Base-by-base conservation (phyloP, 768 basidiomycete species). In the Austroboletus eburneus region DNA sequence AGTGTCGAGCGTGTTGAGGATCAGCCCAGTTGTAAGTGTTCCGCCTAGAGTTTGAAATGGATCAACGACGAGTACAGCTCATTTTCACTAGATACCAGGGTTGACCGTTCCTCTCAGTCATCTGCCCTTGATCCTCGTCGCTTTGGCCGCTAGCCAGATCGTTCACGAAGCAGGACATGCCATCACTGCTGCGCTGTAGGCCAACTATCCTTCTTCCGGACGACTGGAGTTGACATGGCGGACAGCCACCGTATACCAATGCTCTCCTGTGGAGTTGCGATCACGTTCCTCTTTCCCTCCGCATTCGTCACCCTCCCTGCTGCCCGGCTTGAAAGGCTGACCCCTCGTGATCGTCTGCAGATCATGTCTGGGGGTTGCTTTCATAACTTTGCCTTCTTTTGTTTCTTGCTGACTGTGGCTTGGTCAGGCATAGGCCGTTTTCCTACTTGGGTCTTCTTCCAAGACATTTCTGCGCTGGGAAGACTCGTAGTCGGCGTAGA, bases 151-250 rank as follows among this genome's bases (percentile, higher is more conserved):
- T 9, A 75, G 77, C 44, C 90, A 91, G 63, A 55, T 83, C n/a
- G 60, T 87, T 17, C 91, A 93, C 54, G 91, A 94, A 67, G 63
- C 77, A 0, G 91, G 91, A 6, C 91, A 94, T 63, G 86, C 83
- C 12, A 57, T 91, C 36, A 70, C 81, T 9, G 91, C 84, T 12
- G 85, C 88, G 17, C 58, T 85, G 87, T 91, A 64, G 59, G 86
- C 66, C 18, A 35, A 18, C 14, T 4, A 9, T 9, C 5, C 16
- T 6, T 32, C 4, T 39, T n/a, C 1, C 3, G 34, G 9, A 41
- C 5, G 22, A 22, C 8, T 4, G 13, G 24, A 21, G 27, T 34
- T 60, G 23, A 62, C 24, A 2, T n/a, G 13, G 1, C 29, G 25
- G 16, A 33, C 48, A 91, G 91, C 5, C 84, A 87, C 42, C 70